Percentiles rank a stretch among this genome's conserved stretches.
phyloP scores from a whole-genome alignment of 768 basidiomycete species.

The Xanthoconium purpureum region DNA sequence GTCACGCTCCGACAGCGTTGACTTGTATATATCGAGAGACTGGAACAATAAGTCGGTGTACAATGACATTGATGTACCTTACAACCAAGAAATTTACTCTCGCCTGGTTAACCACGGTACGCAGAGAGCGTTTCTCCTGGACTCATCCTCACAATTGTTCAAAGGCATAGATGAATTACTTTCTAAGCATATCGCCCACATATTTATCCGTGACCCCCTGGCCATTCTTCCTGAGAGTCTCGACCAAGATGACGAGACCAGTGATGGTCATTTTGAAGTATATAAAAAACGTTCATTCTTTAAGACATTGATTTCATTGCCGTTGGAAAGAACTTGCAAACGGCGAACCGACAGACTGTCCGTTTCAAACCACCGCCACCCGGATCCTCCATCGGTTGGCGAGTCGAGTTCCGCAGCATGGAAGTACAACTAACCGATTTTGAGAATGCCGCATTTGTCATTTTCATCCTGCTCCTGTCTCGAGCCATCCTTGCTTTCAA shows the following conservation, averaged over 20 bases:
- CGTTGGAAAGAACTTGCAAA: slow-evolving; percentile 82
- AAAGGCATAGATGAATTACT: slow-evolving; percentile 83
- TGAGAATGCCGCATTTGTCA: slow-evolving; percentile 95
- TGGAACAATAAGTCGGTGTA: slow-evolving; percentile 90
- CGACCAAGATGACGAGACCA: slow-evolving; percentile 82
- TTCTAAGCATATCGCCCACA: slow-evolving; percentile 87
- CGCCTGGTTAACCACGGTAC: slow-evolving; percentile 72
- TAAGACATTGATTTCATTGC: background rate
- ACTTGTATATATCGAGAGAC: slow-evolving; percentile 85
- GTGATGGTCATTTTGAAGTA: slow-evolving; percentile 96
- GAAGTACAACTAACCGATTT: slow-evolving; percentile 99
- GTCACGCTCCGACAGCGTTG: slow-evolving; percentile 95
- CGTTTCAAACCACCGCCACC: slow-evolving; percentile 98
- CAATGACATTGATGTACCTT: slow-evolving; percentile 82
- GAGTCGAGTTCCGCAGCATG: slow-evolving; percentile 98
- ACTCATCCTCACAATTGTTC: background rate
- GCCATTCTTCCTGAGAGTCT: slow-evolving; percentile 94
- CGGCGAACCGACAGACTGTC: slow-evolving; percentile 98
- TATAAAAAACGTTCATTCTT: background rate
- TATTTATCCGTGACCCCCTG: slow-evolving; percentile 96
- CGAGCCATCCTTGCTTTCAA: slow-evolving; percentile 89
- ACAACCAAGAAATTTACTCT: slow-evolving; percentile 70
- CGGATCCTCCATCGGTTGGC: slow-evolving; percentile 91
- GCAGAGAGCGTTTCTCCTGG: slow-evolving; percentile 12
- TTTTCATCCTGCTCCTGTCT: slow-evolving; percentile 92